Evolutionary conservation across 1,284 basidiomycete genomes (phyloP).

Genomic region (Apiotrichum montevideense): DNA sequence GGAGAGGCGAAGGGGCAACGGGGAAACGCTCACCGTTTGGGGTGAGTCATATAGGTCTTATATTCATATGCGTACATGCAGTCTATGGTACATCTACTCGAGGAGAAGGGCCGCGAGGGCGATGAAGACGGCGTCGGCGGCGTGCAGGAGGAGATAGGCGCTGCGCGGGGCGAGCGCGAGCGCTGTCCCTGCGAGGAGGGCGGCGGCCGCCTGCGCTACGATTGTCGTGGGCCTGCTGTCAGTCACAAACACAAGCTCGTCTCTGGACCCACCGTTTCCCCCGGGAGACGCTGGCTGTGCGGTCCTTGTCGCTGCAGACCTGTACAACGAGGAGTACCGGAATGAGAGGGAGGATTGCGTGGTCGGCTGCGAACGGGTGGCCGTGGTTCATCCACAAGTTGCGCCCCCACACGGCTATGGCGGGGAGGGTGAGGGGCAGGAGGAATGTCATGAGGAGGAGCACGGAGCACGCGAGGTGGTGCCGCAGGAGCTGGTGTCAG

Average conservation of each 20-base stretch:
- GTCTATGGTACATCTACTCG: too few species aligned
- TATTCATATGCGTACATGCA: too few species aligned
- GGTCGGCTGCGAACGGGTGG: slow-evolving; percentile 21
- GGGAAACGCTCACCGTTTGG: too few species aligned
- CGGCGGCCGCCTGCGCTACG: slow-evolving; percentile 52
- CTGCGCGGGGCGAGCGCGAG: slow-evolving; percentile 57
- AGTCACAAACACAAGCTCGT: slow-evolving; percentile 43
- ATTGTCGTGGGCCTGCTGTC: slow-evolving; percentile 15
- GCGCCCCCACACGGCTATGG: slow-evolving; percentile 82
- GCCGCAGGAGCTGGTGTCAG: slow-evolving; percentile 6
- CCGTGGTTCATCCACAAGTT: slow-evolving; percentile 50
- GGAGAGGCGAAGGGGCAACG: too few species aligned
- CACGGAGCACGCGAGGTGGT: slow-evolving; percentile 53
- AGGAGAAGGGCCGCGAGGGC: neutral
- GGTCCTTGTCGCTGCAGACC: slow-evolving; percentile 51
- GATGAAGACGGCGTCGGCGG: slow-evolving; percentile 8
- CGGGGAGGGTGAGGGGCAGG: slow-evolving; percentile 70
- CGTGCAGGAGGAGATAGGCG: slow-evolving; percentile 19
- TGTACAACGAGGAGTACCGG: slow-evolving; percentile 29
- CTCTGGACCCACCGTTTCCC: slow-evolving; percentile 30
- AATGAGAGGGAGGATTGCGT: slow-evolving; percentile 19
- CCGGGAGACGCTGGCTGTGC: slow-evolving; percentile 33
- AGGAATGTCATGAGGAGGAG: slow-evolving; percentile 59
- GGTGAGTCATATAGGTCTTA: too few species aligned
- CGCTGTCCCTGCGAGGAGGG: slow-evolving; percentile 52